Evolutionary conservation across 2,329 filamentous ascomycete genomes (phyloP).

Genomic region (Proliferodiscus dingleyae): DNA sequence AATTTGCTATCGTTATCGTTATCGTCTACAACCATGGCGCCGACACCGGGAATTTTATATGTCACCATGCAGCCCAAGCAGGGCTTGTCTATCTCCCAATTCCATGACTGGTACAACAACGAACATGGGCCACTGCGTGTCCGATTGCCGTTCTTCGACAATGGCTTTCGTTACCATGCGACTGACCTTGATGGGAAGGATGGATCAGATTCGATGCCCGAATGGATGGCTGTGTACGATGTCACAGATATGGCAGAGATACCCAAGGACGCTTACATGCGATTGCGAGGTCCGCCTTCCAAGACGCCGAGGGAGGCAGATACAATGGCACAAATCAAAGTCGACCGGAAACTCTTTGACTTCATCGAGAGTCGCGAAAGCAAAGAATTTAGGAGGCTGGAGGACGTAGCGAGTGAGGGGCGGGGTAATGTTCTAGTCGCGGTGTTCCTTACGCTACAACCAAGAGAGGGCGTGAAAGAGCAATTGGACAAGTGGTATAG

Average conservation of each 20-base stretch:
- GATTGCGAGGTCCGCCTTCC: conserved; percentile 51
- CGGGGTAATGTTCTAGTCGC: conserved; percentile 57
- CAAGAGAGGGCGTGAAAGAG: conserved; percentile 47
- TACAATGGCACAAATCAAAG: conserved; percentile 60
- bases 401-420: conserved; percentile 54
- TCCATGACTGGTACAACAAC: conserved; percentile 93
- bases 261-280: conserved; percentile 64
- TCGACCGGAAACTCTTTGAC: conserved; percentile 69
- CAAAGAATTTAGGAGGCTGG: conserved; percentile 53
- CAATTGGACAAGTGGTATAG: conserved; percentile 65
- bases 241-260: conserved; percentile 69
- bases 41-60: conserved; percentile 64
- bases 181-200: conserved; percentile 45
- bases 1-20: conserved; percentile 2
- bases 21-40: conserved; percentile 35
- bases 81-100: conserved; percentile 58
- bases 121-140: conserved; percentile 82
- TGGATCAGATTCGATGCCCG: conserved; percentile 43
- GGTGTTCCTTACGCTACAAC: conserved; percentile 53
- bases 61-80: conserved; percentile 79
- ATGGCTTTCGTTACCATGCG: conserved; percentile 74
- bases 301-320: conserved; percentile 56
- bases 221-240: conserved; percentile 79
- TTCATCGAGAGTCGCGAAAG: conserved; percentile 52
- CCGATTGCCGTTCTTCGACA: conserved; percentile 67